These are phyloP conservation scores for Mrakia frigida DNA, from an alignment of 768 basidiomycete species.

Conservation along the genomic window DNA sequence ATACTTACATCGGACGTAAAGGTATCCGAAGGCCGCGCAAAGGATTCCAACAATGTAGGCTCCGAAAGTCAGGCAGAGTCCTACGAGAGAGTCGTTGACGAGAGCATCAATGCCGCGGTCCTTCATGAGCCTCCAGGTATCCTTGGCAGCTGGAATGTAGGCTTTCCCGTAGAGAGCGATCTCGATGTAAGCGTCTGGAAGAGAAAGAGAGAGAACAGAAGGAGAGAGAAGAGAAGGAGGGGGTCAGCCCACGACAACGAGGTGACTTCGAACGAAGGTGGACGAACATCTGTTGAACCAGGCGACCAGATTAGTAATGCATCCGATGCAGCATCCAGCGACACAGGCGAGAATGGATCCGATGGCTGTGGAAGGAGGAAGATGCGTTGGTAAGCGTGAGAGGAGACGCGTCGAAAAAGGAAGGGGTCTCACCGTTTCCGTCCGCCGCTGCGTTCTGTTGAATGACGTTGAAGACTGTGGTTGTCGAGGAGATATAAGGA, in stretches of 20 bases:
- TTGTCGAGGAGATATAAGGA: not conserved
- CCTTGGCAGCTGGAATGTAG: constrained; percentile 72
- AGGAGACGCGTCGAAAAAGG: not conserved
- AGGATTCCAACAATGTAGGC: constrained; percentile 52
- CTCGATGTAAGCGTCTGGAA: constrained; percentile 52
- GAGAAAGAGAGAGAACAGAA: not conserved
- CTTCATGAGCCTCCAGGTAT: constrained; percentile 71
- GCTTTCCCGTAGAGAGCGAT: constrained; percentile 82
- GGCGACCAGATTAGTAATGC: constrained; percentile 62
- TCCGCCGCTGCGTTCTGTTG: constrained; percentile 54
- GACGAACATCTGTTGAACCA: constrained; percentile 73
- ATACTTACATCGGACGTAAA: constrained; percentile 56
- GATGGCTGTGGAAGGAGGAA: constrained; percentile 50
- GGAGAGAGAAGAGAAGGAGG: not conserved
- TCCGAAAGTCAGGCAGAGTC: constrained; percentile 73
- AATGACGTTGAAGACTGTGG: constrained; percentile 48
- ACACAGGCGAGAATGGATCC: constrained; percentile 71
- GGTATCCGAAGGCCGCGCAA: constrained; percentile 62
- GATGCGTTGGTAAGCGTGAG: not conserved
- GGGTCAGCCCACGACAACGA: no score
- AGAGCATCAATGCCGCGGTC: constrained; percentile 57
- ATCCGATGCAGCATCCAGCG: constrained; percentile 69
- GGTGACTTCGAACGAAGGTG: constrained; percentile 53
- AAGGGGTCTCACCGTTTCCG: constrained; percentile 56
- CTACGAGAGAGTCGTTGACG: constrained; percentile 74